phyloP scores from a whole-genome alignment of 768 basidiomycete genomes.

The Pilatotrama ljubarskyi region DNA sequence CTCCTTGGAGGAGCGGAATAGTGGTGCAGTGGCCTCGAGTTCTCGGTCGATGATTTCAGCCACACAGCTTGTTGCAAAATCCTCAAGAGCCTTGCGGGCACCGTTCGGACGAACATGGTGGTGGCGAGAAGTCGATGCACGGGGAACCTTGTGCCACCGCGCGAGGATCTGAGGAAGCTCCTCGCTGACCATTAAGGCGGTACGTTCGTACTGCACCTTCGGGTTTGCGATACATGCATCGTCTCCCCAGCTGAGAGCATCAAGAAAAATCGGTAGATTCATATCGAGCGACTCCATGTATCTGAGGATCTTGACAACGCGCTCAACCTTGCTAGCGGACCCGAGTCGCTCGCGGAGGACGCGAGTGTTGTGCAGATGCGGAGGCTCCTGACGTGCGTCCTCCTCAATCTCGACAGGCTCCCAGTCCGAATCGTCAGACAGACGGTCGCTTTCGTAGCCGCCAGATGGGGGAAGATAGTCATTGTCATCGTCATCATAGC shows the following conservation, averaged over 20 bases:
- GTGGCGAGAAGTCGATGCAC: background rate
- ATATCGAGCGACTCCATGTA: background rate
- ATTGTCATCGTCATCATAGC: background rate
- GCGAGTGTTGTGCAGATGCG: background rate
- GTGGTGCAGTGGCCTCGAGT: no score
- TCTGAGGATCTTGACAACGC: background rate
- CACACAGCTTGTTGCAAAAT: background rate
- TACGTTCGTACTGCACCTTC: background rate
- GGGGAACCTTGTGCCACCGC: background rate
- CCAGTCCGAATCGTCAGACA: background rate
- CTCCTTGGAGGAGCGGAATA: background rate
- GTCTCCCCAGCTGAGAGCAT: no score
- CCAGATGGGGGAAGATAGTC: background rate
- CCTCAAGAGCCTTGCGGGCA: background rate
- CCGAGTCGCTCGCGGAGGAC: background rate
- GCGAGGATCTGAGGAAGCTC: background rate
- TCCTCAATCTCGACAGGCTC: background rate
- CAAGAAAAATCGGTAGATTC: no score
- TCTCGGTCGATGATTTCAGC: background rate
- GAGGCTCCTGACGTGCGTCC: background rate
- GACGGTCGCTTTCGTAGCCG: background rate
- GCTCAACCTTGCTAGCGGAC: background rate
- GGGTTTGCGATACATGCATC: no score
- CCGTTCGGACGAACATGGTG: background rate
- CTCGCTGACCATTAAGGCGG: background rate